Percentiles rank a stretch among this genome's conserved stretches.
phyloP scores from a whole-genome alignment of 495 filamentous ascomycete genomes.

The Parachaetomium inaequale region DNA sequence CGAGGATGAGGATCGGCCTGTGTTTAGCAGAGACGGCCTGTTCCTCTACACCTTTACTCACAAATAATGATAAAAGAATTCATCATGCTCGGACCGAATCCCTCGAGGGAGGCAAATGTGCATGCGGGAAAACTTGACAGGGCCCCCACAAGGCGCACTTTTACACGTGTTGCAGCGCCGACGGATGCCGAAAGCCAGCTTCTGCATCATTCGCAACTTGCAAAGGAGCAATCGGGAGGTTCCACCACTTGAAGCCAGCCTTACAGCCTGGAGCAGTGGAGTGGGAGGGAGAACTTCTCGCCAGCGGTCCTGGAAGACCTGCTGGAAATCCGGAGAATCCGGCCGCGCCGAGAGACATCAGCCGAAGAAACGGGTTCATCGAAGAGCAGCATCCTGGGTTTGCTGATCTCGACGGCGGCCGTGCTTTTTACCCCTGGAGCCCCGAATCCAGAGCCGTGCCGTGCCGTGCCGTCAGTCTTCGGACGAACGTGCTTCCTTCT shows the following conservation, averaged over 20 bases:
- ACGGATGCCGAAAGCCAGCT: neutral
- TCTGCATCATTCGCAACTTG: neutral
- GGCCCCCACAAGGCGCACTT: neutral
- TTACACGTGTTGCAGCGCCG: slow-evolving; percentile 12
- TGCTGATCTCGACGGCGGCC: neutral
- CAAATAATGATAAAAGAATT: slow-evolving; percentile 32
- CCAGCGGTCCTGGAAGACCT: too few species aligned
- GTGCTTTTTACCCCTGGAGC: slow-evolving; percentile 3
- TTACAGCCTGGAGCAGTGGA: neutral
- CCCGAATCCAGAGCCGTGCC: slow-evolving; percentile 2
- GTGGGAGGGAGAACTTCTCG: too few species aligned
- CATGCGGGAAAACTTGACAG: neutral
- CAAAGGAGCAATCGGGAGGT: neutral
- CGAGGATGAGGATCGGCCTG: slow-evolving; percentile 55
- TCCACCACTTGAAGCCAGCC: neutral
- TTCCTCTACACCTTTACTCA: slow-evolving; percentile 60
- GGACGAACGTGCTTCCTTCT: slow-evolving; percentile 12
- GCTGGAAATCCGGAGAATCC: neutral
- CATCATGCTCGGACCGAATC: slow-evolving; percentile 4
- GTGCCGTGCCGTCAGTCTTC: slow-evolving; percentile 9
- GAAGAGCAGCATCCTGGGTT: neutral
- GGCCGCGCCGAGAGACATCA: neutral
- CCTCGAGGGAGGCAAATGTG: slow-evolving; percentile 2
- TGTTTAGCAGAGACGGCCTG: slow-evolving; percentile 59
- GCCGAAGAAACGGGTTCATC: neutral